A percentile compares a stretch with the other conserved stretches of the same genome.
Evolutionary conservation across 352 stramenopile species (phyloP).

Genomic region (Blastocystis sp.): DNA sequence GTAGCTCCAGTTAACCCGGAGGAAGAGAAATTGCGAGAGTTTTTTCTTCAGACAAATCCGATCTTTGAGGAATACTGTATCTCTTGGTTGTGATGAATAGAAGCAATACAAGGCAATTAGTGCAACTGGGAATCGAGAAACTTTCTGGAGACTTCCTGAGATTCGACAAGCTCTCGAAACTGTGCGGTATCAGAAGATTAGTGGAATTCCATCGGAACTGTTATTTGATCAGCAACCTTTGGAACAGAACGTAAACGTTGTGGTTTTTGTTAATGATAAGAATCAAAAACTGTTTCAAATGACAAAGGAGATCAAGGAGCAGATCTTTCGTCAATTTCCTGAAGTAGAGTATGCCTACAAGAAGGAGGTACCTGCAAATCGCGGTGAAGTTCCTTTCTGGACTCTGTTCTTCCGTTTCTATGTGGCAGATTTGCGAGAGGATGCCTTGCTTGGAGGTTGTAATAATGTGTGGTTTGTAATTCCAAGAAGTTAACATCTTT

Average conservation of each 20-base stretch:
- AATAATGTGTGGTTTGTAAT: not conserved
- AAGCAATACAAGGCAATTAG: not conserved
- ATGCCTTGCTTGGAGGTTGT: not conserved
- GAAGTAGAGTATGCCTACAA: slow-evolving; percentile 34
- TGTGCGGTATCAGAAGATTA: not conserved
- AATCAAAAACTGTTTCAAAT: slow-evolving; percentile 49
- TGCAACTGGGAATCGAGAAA: not conserved
- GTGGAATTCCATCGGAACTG: slow-evolving; percentile 37
- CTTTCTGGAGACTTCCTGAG: slow-evolving; percentile 18
- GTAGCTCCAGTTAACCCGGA: not conserved
- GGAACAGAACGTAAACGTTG: slow-evolving; percentile 22
- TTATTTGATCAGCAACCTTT: slow-evolving; percentile 50
- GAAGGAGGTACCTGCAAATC: not conserved
- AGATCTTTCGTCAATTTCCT: slow-evolving; percentile 53
- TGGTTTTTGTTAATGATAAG: not conserved
- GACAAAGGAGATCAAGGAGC: slow-evolving; percentile 51
- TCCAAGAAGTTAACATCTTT: not conserved
- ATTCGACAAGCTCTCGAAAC: not conserved
- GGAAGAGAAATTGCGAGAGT: not conserved
- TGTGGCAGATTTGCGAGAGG: slow-evolving; percentile 18
- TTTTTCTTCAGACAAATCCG: not conserved
- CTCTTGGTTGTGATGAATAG: not conserved
- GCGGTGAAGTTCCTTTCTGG: slow-evolving; percentile 32
- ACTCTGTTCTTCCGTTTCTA: slow-evolving; percentile 43
- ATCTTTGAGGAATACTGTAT: not conserved